Base-by-base conservation (phyloP, 73 alveolate species). In the Durusdinium trenchii region DNA sequence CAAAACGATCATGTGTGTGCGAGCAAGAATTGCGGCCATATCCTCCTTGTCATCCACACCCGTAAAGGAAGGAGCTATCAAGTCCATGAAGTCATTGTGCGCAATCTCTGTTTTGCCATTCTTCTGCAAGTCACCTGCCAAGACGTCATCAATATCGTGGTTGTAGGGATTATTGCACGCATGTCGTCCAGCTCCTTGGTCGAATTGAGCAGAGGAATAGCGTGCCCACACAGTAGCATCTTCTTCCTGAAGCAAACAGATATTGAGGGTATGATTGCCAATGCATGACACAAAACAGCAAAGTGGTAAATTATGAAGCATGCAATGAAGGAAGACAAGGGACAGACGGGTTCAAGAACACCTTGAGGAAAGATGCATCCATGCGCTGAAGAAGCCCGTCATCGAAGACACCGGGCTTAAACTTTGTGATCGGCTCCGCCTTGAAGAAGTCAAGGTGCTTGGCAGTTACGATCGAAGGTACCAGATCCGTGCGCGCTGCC, bases 311-410 rank as follows among this genome's bases (percentile, higher is more conserved):
- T 26, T 26, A 16, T 60, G 30, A 60, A 60, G 45, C 86, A 76
- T 76, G 4, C 86, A 38, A 76, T 2, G 9, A 45, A n/a, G 12
- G 46, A 62, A 47, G 90, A 52, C 54, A 71, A 60, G 95, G 38
- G 60, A 26, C 95, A 28, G 95, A 60, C 7, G 95, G 95, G 76
- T 87, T 87, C 50, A 87, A 84, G 95, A 87, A 87, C 10, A 84
- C 95, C 36, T 87, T 87, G 52, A 87, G 85, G 73, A 87, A 87
- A 32, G 95, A 87, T 10, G 95, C 62, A 36, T 87, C 95, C 95
- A 60, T 87, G 38, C 35, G 16, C 38, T 87, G 95, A 30, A 87
- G 51, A 83, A 85, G n/a, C 42, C 95, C 95, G 40, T 85, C 86
- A 32, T n/a, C n/a, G n/a, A n/a, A n/a, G n/a, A n/a, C n/a, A n/a